Evolutionary conservation across 78 protist species (phyloP).

Genomic region (Dictyostelium firmibasis): DNA sequence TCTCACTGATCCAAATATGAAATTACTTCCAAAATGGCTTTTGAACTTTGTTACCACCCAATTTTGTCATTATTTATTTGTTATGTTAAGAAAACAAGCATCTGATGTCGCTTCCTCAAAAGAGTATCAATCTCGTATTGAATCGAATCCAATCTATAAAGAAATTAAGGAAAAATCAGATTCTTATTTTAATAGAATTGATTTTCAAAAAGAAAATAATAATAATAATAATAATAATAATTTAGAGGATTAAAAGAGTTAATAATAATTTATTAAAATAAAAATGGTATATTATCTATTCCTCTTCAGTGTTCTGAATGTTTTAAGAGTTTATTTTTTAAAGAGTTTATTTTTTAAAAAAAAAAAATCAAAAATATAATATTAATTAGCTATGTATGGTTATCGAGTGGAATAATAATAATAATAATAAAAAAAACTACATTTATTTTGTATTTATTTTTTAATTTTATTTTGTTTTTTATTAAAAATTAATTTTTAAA

Average conservation of each 20-base stretch:
- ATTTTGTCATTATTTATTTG: slow-evolving; percentile 64
- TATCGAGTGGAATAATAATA: too few relatives aligned
- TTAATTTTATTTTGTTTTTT: not conserved
- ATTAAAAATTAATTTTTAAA: not conserved
- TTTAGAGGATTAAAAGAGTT: too few relatives aligned
- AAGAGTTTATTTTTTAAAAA: too few relatives aligned
- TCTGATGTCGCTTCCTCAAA: not conserved
- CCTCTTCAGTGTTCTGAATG: too few relatives aligned
- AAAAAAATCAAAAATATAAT: too few relatives aligned
- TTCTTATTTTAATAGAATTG: not conserved
- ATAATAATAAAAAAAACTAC: too few relatives aligned
- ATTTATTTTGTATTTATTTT: too few relatives aligned
- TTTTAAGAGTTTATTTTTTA: too few relatives aligned
- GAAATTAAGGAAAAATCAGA: slow-evolving; percentile 33
- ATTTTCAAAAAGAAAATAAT: not conserved
- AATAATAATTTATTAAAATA: not conserved
- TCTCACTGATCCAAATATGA: slow-evolving; percentile 42
- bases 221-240: not conserved
- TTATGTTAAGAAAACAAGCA: slow-evolving; percentile 34
- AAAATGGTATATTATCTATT: too few relatives aligned
- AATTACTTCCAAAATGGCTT: slow-evolving; percentile 47
- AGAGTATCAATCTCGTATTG: slow-evolving; percentile 25
- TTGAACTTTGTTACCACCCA: slow-evolving; percentile 50
- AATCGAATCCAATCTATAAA: slow-evolving; percentile 24
- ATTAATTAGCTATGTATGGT: too few relatives aligned